Base-by-base conservation (phyloP, 2,329 filamentous ascomycete species). In the Neopestalotiopsis clavispora region DNA sequence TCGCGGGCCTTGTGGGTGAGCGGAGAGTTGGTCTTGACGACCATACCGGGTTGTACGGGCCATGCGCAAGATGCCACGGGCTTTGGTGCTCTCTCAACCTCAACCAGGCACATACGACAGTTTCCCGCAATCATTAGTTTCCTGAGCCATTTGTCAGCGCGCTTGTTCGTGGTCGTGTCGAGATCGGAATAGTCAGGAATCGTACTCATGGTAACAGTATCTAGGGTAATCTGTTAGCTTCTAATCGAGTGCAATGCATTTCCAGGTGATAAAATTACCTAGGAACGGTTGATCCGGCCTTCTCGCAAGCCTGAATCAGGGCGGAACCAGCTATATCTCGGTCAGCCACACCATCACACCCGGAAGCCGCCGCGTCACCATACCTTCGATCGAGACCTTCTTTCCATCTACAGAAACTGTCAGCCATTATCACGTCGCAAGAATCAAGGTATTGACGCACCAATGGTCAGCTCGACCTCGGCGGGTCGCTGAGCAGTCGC, bases 41-140 rank as follows among this genome's bases (percentile, higher is more conserved):
- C 94, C 96, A 99, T 99, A 71, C 96, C 96, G 68, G 96, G 94
- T 82, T 98, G 95, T 75, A 98, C 96, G 66, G 96, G 96, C 96
- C 96, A 99, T 75, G 96, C 96, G 84, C 96, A 99, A 72, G 96
- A 99, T 76, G 96, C 96, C 68, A 98, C 95, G 70, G 96, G 96
- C 85, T 99, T 99, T 69, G 96, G 96, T 70, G 94, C 93, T 83
- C 91, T 90, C 85, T 98, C 96, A 74, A 99, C 96, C 86, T 99
- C 96, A 79, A 99, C 96, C 79, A 99, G 86, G 84, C 96, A 99
- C 96, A 99, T 99, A 86, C 96, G 94, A 83, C 96, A 99, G 85
- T 98, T 99, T 83, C 96, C 96, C 78, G 96, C 96, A 87, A 99
- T 97, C 92, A 97, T 94, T 75, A 99, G 89, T 85, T 99, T 98